These are phyloP conservation scores for Entelexis paramagnoliae DNA, from an alignment of 1,139 yeast species.

Conservation along the genomic window DNA sequence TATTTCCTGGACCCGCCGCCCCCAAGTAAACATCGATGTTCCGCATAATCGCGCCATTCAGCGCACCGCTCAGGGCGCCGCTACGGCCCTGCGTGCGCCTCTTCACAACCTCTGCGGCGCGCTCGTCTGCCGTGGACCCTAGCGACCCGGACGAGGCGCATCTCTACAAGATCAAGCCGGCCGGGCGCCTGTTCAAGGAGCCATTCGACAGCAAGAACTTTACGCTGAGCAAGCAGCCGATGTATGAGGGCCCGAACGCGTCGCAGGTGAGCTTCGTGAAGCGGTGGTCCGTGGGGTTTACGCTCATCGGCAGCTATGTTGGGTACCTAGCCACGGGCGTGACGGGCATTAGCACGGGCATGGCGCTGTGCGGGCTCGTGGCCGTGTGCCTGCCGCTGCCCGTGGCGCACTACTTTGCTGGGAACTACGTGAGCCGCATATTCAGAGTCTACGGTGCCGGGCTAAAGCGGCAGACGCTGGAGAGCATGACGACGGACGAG, in stretches of 20 bases:
- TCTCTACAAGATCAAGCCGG: slow-evolving; percentile 28
- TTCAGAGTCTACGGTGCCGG: slow-evolving; percentile 56
- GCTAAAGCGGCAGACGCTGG: slow-evolving; percentile 49
- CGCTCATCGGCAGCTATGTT: slow-evolving; percentile 28
- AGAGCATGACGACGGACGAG: slow-evolving; percentile 51
- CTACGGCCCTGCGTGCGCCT: background rate
- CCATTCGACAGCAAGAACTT: slow-evolving; percentile 29
- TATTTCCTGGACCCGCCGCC: background rate
- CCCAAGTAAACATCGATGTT: background rate
- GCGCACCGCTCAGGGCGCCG: background rate
- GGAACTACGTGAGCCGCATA: slow-evolving; percentile 61
- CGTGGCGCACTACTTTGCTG: slow-evolving; percentile 43
- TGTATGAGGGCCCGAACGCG: slow-evolving; percentile 31
- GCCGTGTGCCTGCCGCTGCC: slow-evolving; percentile 45
- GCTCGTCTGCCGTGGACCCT: slow-evolving; percentile 27
- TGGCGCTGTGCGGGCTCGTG: slow-evolving; percentile 24
- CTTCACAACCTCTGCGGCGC: background rate
- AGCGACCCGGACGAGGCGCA: slow-evolving; percentile 29
- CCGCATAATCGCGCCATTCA: background rate
- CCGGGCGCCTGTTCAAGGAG: slow-evolving; percentile 32
- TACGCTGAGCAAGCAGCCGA: slow-evolving; percentile 29
- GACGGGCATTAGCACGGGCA: slow-evolving; percentile 19
- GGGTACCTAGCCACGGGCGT: slow-evolving; percentile 28
- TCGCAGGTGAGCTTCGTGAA: slow-evolving; percentile 33
- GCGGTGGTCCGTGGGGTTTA: slow-evolving; percentile 32